Evolutionary conservation across 164 flowering plant species (phyloP), one percentile per base, ranked within the genome.

Genomic region (Vitis riparia): DNA sequence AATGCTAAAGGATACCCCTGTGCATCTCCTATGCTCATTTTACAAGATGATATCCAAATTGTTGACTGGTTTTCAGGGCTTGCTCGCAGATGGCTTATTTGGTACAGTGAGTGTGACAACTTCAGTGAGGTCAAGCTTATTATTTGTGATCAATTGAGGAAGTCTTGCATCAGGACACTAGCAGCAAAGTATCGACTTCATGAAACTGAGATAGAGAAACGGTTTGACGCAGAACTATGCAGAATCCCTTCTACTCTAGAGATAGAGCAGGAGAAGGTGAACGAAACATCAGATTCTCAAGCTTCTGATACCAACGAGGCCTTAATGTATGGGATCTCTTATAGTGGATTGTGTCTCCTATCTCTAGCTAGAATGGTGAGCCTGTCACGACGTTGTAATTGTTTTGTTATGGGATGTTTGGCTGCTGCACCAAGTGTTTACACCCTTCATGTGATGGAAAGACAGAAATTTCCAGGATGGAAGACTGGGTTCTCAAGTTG

Each of bases 401-500:
- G 99, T 79, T 88, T 83, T 72, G 89, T 90, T 17, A 47, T 83
- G 51, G 97, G 98, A 2, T 95, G 99, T 75, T 44, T 58, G 55
- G 85, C 79, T 55, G 65, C 81, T 0, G 97, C 94, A 63, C 87
- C 90, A 14, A 75, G 84, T 72, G 86, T 92, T 68, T 95, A 95
- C 71, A 80, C 82, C 17, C 81, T 95, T 70, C 88, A 88, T 77
- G 91, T 86, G 27, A 90, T 83, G 89, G 97, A 94, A 76, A 87
- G 86, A 69, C 92, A 88, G 74, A 89, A 80, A 63, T 92, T 87
- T 76, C 98, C 98, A 8, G 88, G 90, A 19, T 92, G 97, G 98
- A 88, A 77, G 73, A 94, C 97, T 8, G 98, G 98, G 60, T 92
- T 94, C 69, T 68, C 90, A 8, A 71, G 86, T 68, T 86, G 83